Base-by-base conservation (phyloP, 2,329 filamentous ascomycete genomes). In the Xylariaceae sp. region DNA sequence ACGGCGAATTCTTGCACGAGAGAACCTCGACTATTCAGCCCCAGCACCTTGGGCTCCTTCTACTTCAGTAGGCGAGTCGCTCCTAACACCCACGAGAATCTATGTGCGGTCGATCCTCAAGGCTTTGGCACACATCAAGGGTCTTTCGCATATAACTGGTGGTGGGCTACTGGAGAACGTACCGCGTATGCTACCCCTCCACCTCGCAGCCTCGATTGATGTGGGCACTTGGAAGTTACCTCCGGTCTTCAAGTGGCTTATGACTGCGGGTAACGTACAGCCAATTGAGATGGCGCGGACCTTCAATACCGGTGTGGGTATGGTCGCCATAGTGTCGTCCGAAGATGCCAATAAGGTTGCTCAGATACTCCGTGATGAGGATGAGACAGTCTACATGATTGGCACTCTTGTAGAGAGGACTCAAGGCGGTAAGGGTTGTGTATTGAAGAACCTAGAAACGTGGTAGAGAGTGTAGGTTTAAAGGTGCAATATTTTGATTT, bases 131-230 rank as follows among this genome's bases (percentile, higher is more conserved):
- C 74, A 77, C 53, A 75, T 97, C 66, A 95, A 95, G 72, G 93
- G 93, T 42, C 86, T 97, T 66, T 87, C 93, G 10, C 93, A 98
- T 70, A 97, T 98, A 70, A 98, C 93, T 0, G 93, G 93, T 40
- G 93, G 93, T 50, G 93, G 93, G 10, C 78, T 98, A 17, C 75
- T 85, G 16, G 93, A 98, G 70, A 98, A 98, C 66, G 85, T 98
- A 21, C 93, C 93, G 22, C 84, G 93, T 54, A 95, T 95, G 86
- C 76, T 98, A 16, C 93, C 93, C 2, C 67, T 77, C 25, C 73
- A 83, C 37, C 79, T 98, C 5, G 79, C 86, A 2, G 92, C 90
- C 2, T 81, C 89, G 63, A 82, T 98, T 44, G 86, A 95, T 59
- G 86, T 86, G 37, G 71, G 74, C 34, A 69, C 79, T 1, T 98